Conservation (phyloP, 176 grass and related monocot genomes). For the Oryza brachyantha region DNA sequence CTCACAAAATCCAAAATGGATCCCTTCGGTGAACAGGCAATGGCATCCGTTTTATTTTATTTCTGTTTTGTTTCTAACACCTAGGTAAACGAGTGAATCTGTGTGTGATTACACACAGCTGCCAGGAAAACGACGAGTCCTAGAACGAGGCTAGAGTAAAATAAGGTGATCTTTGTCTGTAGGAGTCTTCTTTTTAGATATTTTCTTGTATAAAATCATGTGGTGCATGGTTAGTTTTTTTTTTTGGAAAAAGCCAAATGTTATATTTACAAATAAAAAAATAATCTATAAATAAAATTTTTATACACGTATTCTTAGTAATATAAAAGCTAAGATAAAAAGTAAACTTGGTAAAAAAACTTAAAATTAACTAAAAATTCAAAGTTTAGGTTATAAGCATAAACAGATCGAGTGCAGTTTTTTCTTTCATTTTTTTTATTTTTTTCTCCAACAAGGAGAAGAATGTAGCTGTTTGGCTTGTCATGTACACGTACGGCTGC, state of each 20-base stretch:
- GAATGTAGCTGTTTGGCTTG: background rate
- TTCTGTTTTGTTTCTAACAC: background rate
- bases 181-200: too few species aligned
- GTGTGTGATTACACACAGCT: background rate
- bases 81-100: background rate
- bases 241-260: too few species aligned
- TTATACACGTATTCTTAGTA: too few species aligned
- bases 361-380: too few species aligned
- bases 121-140: conserved; percentile 21
- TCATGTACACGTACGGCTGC: background rate
- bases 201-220: background rate
- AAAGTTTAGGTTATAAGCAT: too few species aligned
- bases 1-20: conserved; percentile 16
- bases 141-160: background rate
- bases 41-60: background rate
- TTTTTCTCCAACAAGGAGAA: background rate
- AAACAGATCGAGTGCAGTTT: too few species aligned
- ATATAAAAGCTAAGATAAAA: too few species aligned
- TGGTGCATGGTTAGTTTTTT: too few species aligned
- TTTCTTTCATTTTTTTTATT: background rate
- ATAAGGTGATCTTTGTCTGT: background rate
- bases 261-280: too few species aligned
- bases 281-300: too few species aligned
- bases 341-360: too few species aligned
- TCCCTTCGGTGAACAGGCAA: conserved; percentile 11